A percentile compares a stretch with the other conserved stretches of the same genome.
These are phyloP conservation scores for Amylostereum chailletii DNA, from an alignment of 1,284 basidiomycete species.

Conservation along the genomic window DNA sequence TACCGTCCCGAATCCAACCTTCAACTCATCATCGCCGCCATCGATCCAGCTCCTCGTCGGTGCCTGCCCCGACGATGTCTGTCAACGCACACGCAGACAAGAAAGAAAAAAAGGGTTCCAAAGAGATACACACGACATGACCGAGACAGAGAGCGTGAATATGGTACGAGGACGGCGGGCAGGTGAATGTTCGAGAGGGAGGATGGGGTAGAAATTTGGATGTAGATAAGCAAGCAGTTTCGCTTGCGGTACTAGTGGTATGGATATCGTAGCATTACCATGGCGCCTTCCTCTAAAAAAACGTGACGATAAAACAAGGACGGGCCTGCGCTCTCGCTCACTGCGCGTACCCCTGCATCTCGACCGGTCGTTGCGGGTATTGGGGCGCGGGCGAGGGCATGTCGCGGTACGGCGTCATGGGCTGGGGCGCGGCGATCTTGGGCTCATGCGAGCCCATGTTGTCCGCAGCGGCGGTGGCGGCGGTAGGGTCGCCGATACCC, in stretches of 20 bases:
- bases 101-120: too few relatives aligned
- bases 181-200: too few relatives aligned
- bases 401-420: constrained; percentile 16
- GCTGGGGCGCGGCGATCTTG: constrained; percentile 15
- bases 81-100: too few relatives aligned
- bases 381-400: constrained; percentile 11
- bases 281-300: background rate
- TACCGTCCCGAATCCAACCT: too few relatives aligned
- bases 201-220: too few relatives aligned
- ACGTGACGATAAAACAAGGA: background rate
- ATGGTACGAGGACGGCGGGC: too few relatives aligned
- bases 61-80: too few relatives aligned
- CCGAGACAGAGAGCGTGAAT: too few relatives aligned
- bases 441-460: constrained; percentile 8
- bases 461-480: constrained; percentile 60
- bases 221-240: too few relatives aligned
- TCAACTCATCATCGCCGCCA: too few relatives aligned
- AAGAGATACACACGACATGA: too few relatives aligned
- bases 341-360: constrained; percentile 26
- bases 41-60: too few relatives aligned
- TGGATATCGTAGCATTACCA: constrained; percentile 6
- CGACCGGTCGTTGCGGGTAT: constrained; percentile 22
- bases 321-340: constrained; percentile 10
- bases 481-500: constrained; percentile 76
- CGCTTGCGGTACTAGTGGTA: constrained; percentile 9